phyloP scores from a whole-genome alignment of 2,329 filamentous ascomycete genomes.

The Colletotrichum destructivum region DNA sequence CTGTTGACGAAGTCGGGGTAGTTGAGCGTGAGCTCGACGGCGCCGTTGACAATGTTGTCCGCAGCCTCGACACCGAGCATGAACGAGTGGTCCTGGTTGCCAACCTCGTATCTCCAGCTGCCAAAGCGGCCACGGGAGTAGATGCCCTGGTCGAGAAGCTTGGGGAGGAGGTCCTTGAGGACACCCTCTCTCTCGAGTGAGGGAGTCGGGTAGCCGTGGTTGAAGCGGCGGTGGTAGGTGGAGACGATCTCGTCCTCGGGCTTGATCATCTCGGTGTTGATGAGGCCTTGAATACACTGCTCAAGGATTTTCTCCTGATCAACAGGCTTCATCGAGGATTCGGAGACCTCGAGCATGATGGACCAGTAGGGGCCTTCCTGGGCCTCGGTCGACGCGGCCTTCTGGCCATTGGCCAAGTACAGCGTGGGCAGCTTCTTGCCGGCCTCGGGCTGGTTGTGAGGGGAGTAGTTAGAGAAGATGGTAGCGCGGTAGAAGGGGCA shows the following conservation, averaged over 20 bases:
- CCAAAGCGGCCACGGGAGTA: constrained; percentile 97
- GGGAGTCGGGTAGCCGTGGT: constrained; percentile 98
- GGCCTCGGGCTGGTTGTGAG: constrained; percentile 92
- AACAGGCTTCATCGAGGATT: constrained; percentile 95
- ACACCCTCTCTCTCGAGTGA: constrained; percentile 95
- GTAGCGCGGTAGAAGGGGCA: constrained; percentile 99
- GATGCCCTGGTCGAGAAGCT: constrained; percentile 92
- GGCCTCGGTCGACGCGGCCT: constrained; percentile 79
- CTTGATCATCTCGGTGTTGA: constrained; percentile 98
- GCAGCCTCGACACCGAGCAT: constrained; percentile 97
- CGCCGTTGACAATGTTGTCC: constrained; percentile 90
- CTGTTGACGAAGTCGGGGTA: constrained; percentile 96
- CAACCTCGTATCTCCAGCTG: constrained; percentile 95
- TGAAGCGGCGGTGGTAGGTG: constrained; percentile 97
- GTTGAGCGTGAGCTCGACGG: constrained; percentile 93
- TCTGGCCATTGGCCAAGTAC: constrained; percentile 88
- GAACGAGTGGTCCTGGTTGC: constrained; percentile 98
- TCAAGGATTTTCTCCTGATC: constrained; percentile 86
- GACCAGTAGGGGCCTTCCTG: constrained; percentile 98
- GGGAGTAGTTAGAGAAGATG: constrained; percentile 99
- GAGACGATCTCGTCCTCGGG: constrained; percentile 95
- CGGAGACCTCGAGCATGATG: constrained; percentile 98
- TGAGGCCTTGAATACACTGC: constrained; percentile 94
- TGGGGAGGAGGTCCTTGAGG: constrained; percentile 91
- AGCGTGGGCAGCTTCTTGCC: constrained; percentile 89